phyloP scores from a whole-genome alignment of 2,329 filamentous ascomycete genomes.

The Cadophora malorum region DNA sequence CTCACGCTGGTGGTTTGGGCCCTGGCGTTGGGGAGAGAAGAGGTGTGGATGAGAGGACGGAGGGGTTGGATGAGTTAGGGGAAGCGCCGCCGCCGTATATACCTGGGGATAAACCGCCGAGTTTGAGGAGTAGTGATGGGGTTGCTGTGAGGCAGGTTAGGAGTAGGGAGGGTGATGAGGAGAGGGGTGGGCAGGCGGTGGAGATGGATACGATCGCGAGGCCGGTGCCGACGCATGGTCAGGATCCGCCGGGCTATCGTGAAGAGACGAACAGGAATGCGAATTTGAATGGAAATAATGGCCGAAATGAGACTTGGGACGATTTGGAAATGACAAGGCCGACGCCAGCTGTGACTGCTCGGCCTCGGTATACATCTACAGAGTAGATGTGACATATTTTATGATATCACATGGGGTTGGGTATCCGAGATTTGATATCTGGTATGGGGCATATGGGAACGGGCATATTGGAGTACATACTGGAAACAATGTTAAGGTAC shows the following conservation, averaged over 20 bases:
- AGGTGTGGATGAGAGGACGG: conserved; percentile 39
- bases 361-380: conserved; percentile 20
- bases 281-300: background rate
- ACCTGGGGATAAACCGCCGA: conserved; percentile 41
- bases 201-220: conserved; percentile 30
- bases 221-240: background rate
- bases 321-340: conserved; percentile 23
- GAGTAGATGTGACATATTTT: background rate
- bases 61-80: conserved; percentile 68
- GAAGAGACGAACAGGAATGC: conserved; percentile 24
- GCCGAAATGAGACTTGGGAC: background rate
- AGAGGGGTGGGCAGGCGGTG: conserved; percentile 21
- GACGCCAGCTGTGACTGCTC: conserved; percentile 12
- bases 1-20: conserved; percentile 12
- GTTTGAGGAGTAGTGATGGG: conserved; percentile 32
- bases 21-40: background rate
- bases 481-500: background rate
- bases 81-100: conserved; percentile 70
- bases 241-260: conserved; percentile 39
- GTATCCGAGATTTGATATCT: too few species aligned
- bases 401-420: background rate
- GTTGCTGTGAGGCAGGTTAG: conserved; percentile 10
- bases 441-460: background rate
- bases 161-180: background rate
- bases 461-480: background rate